Evolutionary conservation across 2,329 filamentous ascomycete genomes (phyloP).

Genomic region (Pseudogymnoascus sp.): DNA sequence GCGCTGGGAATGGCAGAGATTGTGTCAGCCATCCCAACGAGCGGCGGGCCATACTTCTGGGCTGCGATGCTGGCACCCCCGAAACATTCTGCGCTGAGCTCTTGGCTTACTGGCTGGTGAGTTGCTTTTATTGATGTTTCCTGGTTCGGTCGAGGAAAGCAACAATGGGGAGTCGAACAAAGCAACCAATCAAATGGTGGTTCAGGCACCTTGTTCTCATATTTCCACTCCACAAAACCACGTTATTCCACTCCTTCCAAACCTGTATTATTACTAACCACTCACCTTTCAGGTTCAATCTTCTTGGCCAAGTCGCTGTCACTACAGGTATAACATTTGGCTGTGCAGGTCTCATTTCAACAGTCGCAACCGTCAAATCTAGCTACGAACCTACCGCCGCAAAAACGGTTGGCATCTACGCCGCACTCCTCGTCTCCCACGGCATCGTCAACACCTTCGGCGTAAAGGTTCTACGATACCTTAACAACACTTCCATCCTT

Average conservation of each 20-base stretch:
- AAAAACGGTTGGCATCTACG: constrained; percentile 51
- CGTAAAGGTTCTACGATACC: constrained; percentile 44
- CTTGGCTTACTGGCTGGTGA: constrained; percentile 40
- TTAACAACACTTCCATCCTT: constrained; percentile 49
- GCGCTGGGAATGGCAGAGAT: constrained; percentile 51
- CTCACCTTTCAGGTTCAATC: constrained; percentile 33
- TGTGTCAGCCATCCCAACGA: constrained; percentile 50
- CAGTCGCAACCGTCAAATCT: constrained; percentile 37
- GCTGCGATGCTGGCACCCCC: constrained; percentile 47
- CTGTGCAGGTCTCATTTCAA: constrained; percentile 38
- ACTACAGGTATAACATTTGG: constrained; percentile 42
- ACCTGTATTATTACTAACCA: neutral
- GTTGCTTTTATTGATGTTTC: no score
- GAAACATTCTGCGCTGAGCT: constrained; percentile 36
- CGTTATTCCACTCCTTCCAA: neutral
- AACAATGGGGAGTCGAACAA: no score
- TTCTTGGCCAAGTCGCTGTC: constrained; percentile 41
- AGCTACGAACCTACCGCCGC: constrained; percentile 36
- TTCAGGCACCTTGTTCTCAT: no score
- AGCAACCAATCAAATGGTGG: no score
- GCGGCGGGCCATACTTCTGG: constrained; percentile 54
- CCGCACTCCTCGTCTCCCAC: constrained; percentile 46
- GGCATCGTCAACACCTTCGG: constrained; percentile 50
- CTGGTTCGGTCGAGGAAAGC: no score
- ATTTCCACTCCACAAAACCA: no score